Evolutionary conservation across 805 yeast species (phyloP).

Genomic region (Yarrowia deformans): DNA sequence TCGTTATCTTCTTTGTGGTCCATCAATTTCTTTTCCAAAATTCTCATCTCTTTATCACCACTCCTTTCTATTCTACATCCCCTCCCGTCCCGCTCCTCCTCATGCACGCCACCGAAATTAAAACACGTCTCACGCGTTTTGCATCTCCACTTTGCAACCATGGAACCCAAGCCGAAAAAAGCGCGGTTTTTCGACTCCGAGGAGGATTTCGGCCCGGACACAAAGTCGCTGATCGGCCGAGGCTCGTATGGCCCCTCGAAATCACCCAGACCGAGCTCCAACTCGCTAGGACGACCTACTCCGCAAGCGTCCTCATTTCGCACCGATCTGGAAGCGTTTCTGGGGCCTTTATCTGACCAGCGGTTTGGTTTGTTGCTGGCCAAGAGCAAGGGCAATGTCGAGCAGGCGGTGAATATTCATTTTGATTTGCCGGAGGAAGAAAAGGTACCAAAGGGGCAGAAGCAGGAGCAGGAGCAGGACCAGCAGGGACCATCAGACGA

Average conservation of each 20-base stretch:
- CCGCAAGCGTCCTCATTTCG: constrained; percentile 40
- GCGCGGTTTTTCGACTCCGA: constrained; percentile 42
- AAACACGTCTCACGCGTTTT: constrained; percentile 19
- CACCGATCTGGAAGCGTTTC: constrained; percentile 44
- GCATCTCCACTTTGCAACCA: neutral
- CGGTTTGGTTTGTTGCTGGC: constrained; percentile 42
- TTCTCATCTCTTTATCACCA: neutral
- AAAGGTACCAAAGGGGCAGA: neutral
- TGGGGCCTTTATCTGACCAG: constrained; percentile 45
- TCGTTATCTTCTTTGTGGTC: too few species aligned
- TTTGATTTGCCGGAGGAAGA: constrained; percentile 43
- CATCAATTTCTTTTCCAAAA: too few species aligned
- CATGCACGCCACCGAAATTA: constrained; percentile 27
- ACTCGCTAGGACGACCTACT: neutral
- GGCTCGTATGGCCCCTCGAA: too few species aligned
- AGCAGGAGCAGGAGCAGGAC: too few species aligned
- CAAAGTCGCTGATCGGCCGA: neutral
- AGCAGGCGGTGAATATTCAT: constrained; percentile 47
- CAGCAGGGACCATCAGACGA: neutral
- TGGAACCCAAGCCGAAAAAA: constrained; percentile 39
- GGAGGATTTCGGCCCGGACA: constrained; percentile 23
- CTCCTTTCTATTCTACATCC: neutral
- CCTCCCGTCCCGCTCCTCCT: neutral
- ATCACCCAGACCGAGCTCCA: too few species aligned
- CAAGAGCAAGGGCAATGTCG: constrained; percentile 45